Evolutionary conservation across 768 basidiomycete species (phyloP).

Genomic region (Pulveroboletus frians): DNA sequence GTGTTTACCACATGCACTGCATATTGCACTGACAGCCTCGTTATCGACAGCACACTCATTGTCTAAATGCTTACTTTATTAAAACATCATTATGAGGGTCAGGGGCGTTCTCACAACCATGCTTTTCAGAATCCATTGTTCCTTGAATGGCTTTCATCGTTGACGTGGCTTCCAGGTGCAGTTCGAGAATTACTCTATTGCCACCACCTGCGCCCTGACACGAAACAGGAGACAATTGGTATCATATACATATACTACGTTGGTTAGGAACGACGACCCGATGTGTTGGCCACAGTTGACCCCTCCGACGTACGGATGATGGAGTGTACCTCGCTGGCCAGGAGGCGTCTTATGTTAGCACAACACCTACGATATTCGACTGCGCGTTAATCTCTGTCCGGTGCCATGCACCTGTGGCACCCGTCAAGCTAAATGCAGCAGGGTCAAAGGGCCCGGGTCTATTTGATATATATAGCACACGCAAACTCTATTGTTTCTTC

Average conservation of each 20-base stretch:
- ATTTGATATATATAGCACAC: not conserved
- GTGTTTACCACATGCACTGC: not conserved
- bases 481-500: not conserved
- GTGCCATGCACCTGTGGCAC: not conserved
- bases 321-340: not conserved
- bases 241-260: not conserved
- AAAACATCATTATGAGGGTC: not conserved
- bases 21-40: not conserved
- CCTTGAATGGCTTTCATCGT: not conserved
- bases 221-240: slow-evolving; percentile 2
- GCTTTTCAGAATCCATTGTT: not conserved
- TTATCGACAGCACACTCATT: not conserved
- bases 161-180: not conserved
- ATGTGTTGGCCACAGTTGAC: not conserved
- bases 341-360: not conserved
- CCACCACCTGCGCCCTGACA: not conserved
- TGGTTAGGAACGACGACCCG: too few species aligned
- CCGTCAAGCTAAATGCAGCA: not conserved
- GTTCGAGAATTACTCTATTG: not conserved
- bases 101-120: not conserved
- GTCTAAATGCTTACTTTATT: not conserved
- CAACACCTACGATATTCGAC: not conserved
- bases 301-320: too few species aligned
- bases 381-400: not conserved
- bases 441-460: not conserved